Conservation (phyloP, 2,329 filamentous ascomycete genomes). For the Stagonosporopsis cucurbitacearum region DNA sequence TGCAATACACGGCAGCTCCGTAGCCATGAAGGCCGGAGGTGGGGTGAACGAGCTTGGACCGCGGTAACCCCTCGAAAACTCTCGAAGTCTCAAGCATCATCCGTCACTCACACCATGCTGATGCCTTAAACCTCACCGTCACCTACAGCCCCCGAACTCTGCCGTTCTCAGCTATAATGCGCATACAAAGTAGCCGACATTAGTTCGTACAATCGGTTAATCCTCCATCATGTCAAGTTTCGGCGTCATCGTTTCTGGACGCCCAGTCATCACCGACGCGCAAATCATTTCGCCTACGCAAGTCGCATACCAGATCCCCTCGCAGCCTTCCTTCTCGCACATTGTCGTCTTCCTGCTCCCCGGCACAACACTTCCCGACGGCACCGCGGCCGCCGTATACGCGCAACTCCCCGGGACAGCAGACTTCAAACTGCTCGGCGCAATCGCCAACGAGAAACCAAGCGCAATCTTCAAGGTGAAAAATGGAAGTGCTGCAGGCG, state of each 20-base stretch:
- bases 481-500: slow-evolving; percentile 44
- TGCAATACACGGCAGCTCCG: not conserved
- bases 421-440: slow-evolving; percentile 85
- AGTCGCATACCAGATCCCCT: slow-evolving; percentile 72
- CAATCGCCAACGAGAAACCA: slow-evolving; percentile 86
- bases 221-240: slow-evolving; percentile 58
- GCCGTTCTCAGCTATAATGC: not conserved
- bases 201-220: too few species aligned
- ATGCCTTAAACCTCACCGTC: slow-evolving; percentile 1
- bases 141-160: not conserved
- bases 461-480: slow-evolving; percentile 87
- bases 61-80: slow-evolving; percentile 8
- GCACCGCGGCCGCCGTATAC: slow-evolving; percentile 88
- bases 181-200: not conserved
- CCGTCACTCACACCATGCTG: not conserved
- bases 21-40: slow-evolving; percentile 4
- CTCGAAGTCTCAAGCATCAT: slow-evolving; percentile 18
- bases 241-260: slow-evolving; percentile 66
- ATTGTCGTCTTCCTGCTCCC: slow-evolving; percentile 90
- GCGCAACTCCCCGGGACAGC: slow-evolving; percentile 68
- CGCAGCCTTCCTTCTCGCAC: slow-evolving; percentile 68
- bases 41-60: slow-evolving; percentile 15
- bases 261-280: slow-evolving; percentile 65
- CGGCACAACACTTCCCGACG: slow-evolving; percentile 72
- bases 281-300: slow-evolving; percentile 64